A percentile compares a stretch with the other conserved stretches of the same genome.
phyloP scores from a whole-genome alignment of 192 early-diverging fungal genomes.

The Rhizophlyctis rosea region DNA sequence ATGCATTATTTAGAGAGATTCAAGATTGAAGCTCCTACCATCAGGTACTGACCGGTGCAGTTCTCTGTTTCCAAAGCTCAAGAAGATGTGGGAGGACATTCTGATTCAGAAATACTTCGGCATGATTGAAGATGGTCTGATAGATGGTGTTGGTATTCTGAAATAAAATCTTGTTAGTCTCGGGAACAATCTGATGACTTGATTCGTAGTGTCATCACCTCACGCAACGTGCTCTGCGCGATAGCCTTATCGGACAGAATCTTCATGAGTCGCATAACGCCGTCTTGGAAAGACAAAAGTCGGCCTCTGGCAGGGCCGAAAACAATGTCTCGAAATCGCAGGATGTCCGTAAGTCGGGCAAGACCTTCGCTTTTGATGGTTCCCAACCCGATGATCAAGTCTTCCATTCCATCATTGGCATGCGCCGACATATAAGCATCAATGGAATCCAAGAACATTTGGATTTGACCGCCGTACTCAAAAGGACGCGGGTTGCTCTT shows the following conservation, averaged over 20 bases:
- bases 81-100: too few species aligned
- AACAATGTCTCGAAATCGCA: too few species aligned
- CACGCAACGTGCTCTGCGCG: not conserved
- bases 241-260: not conserved
- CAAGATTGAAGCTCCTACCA: not conserved
- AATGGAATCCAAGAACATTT: not conserved
- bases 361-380: not conserved
- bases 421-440: not conserved
- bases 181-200: not conserved
- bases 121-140: not conserved
- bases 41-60: too few species aligned
- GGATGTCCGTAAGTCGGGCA: not conserved
- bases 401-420: not conserved
- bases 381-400: not conserved
- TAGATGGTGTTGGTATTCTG: not conserved
- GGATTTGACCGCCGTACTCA: not conserved
- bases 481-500: not conserved
- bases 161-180: not conserved
- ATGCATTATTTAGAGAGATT: not conserved
- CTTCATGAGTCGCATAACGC: not conserved
- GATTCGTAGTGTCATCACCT: not conserved
- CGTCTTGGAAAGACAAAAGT: not conserved
- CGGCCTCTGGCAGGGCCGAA: not conserved
- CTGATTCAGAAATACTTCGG: too few species aligned
- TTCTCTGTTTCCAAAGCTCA: too few species aligned